These are phyloP conservation scores for Castanea mollissima DNA, from an alignment of 306 rosid species.

Conservation along the genomic window DNA sequence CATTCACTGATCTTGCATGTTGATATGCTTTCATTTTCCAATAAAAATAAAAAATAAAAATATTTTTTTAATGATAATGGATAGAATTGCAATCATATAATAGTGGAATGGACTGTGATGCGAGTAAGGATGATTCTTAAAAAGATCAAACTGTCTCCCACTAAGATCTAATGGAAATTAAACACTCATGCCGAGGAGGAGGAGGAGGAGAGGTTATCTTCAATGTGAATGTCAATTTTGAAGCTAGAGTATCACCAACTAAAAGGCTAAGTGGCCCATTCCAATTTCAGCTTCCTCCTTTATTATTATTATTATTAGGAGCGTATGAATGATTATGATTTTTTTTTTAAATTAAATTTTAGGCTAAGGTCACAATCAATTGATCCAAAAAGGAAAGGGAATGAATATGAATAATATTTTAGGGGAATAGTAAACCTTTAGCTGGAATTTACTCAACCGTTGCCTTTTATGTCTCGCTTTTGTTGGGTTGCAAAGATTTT, in stretches of 20 bases:
- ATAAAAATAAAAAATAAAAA: background rate
- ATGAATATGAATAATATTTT: background rate
- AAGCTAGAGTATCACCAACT: background rate
- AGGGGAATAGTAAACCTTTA: background rate
- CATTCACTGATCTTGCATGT: background rate
- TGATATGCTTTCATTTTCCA: background rate
- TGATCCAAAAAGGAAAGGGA: background rate
- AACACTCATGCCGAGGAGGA: background rate
- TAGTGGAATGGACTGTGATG: constrained; percentile 10
- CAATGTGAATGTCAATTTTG: background rate
- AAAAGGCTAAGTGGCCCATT: background rate
- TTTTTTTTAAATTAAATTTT: too few relatives aligned
- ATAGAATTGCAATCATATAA: background rate
- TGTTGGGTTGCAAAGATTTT: background rate
- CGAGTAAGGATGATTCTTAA: too few relatives aligned
- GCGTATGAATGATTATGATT: too few relatives aligned
- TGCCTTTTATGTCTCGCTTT: background rate
- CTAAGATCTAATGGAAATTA: background rate
- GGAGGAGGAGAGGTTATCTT: background rate
- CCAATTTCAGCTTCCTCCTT: background rate
- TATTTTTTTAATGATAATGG: too few relatives aligned
- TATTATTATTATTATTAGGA: too few relatives aligned
- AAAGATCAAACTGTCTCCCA: background rate
- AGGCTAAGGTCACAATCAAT: too few relatives aligned
- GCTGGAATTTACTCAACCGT: too few relatives aligned